phyloP scores from a whole-genome alignment of 2,329 filamentous ascomycete species.

The Aspergillus cejpii region DNA sequence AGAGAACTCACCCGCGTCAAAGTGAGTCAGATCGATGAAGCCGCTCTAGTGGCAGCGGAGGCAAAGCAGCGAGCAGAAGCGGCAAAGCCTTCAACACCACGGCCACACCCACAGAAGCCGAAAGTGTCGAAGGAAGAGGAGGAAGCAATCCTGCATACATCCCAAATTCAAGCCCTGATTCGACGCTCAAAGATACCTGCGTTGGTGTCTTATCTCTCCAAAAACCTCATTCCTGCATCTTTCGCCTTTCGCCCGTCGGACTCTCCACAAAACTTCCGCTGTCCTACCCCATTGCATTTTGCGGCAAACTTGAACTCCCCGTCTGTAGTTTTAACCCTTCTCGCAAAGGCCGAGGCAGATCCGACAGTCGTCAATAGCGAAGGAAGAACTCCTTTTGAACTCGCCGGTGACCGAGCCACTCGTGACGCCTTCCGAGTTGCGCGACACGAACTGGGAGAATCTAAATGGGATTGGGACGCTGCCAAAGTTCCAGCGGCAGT shows the following conservation, averaged over 20 bases:
- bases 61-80: conserved; percentile 41
- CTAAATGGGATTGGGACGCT: conserved; percentile 68
- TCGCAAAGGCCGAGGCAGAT: conserved; percentile 67
- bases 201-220: conserved; percentile 73
- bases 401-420: conserved; percentile 77
- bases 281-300: conserved; percentile 76
- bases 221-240: conserved; percentile 62
- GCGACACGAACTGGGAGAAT: conserved; percentile 71
- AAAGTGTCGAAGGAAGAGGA: conserved; percentile 79
- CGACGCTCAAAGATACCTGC: conserved; percentile 85
- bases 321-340: conserved; percentile 67
- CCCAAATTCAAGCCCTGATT: conserved; percentile 80
- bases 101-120: conserved; percentile 40
- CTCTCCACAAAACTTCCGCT: conserved; percentile 64
- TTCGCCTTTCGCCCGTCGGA: conserved; percentile 70
- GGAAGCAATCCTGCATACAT: conserved; percentile 71
- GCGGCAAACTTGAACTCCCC: conserved; percentile 74
- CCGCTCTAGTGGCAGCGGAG: conserved; percentile 49
- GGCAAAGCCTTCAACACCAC: conserved; percentile 28
- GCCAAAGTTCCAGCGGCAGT: conserved; percentile 67
- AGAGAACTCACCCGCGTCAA: conserved; percentile 90
- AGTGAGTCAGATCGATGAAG: conserved; percentile 68
- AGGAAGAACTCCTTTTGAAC: conserved; percentile 77
- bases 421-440: conserved; percentile 88
- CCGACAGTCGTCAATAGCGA: conserved; percentile 65